Evolutionary conservation across 805 yeast species (phyloP).

Genomic region (Wickerhamiella sorbophila): DNA sequence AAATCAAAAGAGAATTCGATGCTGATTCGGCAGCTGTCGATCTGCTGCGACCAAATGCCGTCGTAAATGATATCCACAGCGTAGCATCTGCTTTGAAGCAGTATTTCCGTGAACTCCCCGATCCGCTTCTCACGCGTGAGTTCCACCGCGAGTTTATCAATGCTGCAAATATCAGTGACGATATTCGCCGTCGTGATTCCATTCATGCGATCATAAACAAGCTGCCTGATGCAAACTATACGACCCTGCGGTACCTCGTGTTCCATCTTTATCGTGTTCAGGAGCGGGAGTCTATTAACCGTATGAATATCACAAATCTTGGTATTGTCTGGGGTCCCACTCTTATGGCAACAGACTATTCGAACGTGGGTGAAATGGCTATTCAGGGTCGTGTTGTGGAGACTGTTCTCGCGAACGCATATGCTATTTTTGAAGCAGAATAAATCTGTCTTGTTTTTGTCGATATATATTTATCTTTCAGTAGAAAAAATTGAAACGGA

Average conservation of each 20-base stretch:
- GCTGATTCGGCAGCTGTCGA: slow-evolving; percentile 44
- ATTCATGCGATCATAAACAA: slow-evolving; percentile 80
- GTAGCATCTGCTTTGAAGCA: slow-evolving; percentile 79
- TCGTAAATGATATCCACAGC: slow-evolving; percentile 68
- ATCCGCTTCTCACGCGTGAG: slow-evolving; percentile 60
- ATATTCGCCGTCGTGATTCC: slow-evolving; percentile 47
- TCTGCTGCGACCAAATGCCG: slow-evolving; percentile 39
- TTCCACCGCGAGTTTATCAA: slow-evolving; percentile 49
- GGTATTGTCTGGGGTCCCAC: slow-evolving; percentile 95
- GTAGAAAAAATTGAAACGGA: not conserved
- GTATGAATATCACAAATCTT: slow-evolving; percentile 71
- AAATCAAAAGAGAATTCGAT: slow-evolving; percentile 49
- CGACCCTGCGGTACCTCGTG: slow-evolving; percentile 70
- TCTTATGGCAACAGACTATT: slow-evolving; percentile 51
- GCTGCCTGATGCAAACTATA: slow-evolving; percentile 88
- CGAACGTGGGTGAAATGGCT: slow-evolving; percentile 57
- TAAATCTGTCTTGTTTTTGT: no score
- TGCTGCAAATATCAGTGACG: slow-evolving; percentile 55
- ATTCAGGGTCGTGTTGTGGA: slow-evolving; percentile 68
- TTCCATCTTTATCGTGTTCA: slow-evolving; percentile 75
- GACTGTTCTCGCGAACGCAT: slow-evolving; percentile 69
- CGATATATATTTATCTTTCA: slow-evolving; percentile 1
- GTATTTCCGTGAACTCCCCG: slow-evolving; percentile 75
- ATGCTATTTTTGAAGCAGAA: slow-evolving; percentile 63
- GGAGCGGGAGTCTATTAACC: slow-evolving; percentile 43